These are phyloP conservation scores for Thelonectria discophora DNA, from an alignment of 2,329 filamentous ascomycete species.

Conservation along the genomic window DNA sequence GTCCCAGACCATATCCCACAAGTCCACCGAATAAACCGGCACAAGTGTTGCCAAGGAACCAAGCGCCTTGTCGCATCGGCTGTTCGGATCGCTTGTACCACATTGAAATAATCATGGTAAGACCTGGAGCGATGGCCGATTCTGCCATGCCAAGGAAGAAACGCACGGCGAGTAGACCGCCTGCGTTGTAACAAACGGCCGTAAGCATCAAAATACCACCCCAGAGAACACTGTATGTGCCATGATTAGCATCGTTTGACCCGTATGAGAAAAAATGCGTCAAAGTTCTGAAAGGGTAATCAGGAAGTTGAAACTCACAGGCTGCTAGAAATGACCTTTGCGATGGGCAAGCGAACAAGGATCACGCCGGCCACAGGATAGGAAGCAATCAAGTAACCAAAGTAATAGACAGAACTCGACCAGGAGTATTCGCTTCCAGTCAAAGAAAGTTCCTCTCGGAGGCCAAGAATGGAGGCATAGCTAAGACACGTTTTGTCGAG, in stretches of 20 bases:
- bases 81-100: constrained; percentile 47
- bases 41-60: constrained; percentile 47
- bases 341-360: constrained; percentile 40
- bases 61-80: constrained; percentile 44
- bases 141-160: constrained; percentile 48
- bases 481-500: constrained; percentile 66
- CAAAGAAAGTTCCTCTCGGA: constrained; percentile 56
- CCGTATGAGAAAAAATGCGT: neutral
- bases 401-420: constrained; percentile 60
- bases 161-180: constrained; percentile 43
- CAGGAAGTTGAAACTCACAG: constrained; percentile 17
- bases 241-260: too few species aligned
- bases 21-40: constrained; percentile 44
- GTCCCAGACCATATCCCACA: constrained; percentile 44
- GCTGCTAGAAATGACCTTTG: constrained; percentile 39
- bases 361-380: constrained; percentile 39
- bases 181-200: constrained; percentile 47
- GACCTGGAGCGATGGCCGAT: constrained; percentile 43
- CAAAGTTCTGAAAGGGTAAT: too few species aligned
- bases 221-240: constrained; percentile 41
- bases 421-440: constrained; percentile 61
- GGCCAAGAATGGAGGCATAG: constrained; percentile 60
- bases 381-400: constrained; percentile 55
- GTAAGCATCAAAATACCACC: constrained; percentile 55
- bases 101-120: constrained; percentile 45